phyloP scores from a whole-genome alignment of 1,284 basidiomycete species.

The Salmacisia buchloeana region DNA sequence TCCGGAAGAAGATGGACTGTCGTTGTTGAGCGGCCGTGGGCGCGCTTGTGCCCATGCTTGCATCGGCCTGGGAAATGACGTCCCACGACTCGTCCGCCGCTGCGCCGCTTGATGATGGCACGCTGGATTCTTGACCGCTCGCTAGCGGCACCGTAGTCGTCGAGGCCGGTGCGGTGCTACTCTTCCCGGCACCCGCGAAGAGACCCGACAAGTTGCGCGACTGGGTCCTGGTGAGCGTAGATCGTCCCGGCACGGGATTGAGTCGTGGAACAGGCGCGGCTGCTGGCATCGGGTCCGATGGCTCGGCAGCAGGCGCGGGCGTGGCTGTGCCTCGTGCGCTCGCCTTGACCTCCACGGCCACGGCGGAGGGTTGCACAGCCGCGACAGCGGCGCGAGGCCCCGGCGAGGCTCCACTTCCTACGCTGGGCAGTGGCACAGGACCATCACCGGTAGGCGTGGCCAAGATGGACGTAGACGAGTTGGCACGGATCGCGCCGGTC shows the following conservation, averaged over 20 bases:
- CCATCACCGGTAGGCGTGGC: neutral
- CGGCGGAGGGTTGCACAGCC: slow-evolving; percentile 22
- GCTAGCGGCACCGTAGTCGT: neutral
- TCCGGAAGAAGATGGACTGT: slow-evolving; percentile 3
- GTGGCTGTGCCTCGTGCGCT: neutral
- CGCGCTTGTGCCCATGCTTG: neutral
- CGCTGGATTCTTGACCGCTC: neutral
- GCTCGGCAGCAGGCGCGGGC: neutral
- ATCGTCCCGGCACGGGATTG: neutral
- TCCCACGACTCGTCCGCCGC: neutral
- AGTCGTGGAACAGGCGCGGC: neutral
- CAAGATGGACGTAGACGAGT: neutral
- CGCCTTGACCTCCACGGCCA: slow-evolving; percentile 40
- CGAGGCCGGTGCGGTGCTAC: neutral
- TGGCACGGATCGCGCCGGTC: neutral
- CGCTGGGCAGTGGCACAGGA: neutral
- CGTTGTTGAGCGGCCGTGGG: neutral
- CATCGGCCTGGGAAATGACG: neutral
- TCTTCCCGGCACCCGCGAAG: slow-evolving; percentile 24
- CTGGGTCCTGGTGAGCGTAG: slow-evolving; percentile 25
- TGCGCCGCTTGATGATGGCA: neutral
- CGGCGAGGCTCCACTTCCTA: neutral
- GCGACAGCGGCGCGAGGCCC: slow-evolving; percentile 28
- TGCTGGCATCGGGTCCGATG: neutral
- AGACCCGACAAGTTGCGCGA: slow-evolving; percentile 32